Percentiles rank a stretch among this genome's conserved stretches.
phyloP scores from a whole-genome alignment of 305 asterid species.

The Lippia alba region DNA sequence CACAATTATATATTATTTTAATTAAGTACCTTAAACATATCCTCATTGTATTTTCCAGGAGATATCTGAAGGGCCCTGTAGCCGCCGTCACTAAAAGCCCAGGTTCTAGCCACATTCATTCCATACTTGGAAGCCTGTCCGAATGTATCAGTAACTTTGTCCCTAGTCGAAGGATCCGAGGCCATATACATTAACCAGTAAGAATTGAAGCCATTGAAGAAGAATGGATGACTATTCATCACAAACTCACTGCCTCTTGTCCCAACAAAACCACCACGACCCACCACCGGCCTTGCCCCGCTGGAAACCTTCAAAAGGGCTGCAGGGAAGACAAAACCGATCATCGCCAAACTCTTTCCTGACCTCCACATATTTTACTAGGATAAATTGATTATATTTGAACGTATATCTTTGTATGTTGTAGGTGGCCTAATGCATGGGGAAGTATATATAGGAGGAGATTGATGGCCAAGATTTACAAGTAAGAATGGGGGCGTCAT shows the following conservation, averaged over 20 bases:
- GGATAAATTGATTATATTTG: no score
- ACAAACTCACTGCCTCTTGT: constrained; percentile 46
- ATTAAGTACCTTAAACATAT: constrained; percentile 44
- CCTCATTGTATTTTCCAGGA: constrained; percentile 46
- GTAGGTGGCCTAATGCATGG: background rate
- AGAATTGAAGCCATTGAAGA: constrained; percentile 53
- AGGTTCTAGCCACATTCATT: constrained; percentile 52
- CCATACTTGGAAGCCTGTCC: constrained; percentile 47
- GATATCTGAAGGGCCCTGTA: constrained; percentile 45
- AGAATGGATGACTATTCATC: constrained; percentile 40
- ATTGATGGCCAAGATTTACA: constrained; percentile 3
- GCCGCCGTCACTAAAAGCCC: constrained; percentile 66
- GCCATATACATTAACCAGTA: constrained; percentile 63
- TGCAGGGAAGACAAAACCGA: constrained; percentile 14
- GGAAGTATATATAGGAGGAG: constrained; percentile 7
- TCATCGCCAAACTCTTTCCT: constrained; percentile 16
- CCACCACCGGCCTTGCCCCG: background rate
- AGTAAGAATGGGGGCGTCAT: constrained; percentile 16
- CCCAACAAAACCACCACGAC: constrained; percentile 28
- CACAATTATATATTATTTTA: background rate
- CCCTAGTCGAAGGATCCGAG: constrained; percentile 39
- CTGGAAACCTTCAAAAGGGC: constrained; percentile 14
- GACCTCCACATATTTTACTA: constrained; percentile 23
- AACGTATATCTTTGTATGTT: background rate
- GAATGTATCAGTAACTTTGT: constrained; percentile 42